These are phyloP conservation scores for Penicillium sp. DNA, from an alignment of 2,329 filamentous ascomycete genomes.

Conservation along the genomic window DNA sequence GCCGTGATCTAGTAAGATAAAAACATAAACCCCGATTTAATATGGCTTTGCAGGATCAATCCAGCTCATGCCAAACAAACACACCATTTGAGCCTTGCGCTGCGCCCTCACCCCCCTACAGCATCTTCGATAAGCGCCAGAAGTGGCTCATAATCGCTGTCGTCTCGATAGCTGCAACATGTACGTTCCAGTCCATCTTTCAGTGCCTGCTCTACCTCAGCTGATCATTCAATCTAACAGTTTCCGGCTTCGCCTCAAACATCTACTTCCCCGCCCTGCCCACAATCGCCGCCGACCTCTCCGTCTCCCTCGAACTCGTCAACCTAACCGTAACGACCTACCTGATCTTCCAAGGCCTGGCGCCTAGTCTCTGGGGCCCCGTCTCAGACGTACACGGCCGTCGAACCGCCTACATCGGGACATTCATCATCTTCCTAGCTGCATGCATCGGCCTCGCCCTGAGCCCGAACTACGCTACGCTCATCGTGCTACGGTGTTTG, in stretches of 20 bases:
- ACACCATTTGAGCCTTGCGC: neutral
- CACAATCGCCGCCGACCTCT: constrained; percentile 46
- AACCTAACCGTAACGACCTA: constrained; percentile 54
- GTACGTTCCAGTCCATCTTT: constrained; percentile 34
- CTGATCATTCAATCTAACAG: constrained; percentile 20
- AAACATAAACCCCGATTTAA: neutral
- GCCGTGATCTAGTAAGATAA: neutral
- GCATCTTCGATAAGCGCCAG: constrained; percentile 57
- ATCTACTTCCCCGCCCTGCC: constrained; percentile 55
- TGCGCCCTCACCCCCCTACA: constrained; percentile 43
- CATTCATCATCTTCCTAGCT: constrained; percentile 47
- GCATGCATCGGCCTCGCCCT: constrained; percentile 49
- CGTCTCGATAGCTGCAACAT: constrained; percentile 58
- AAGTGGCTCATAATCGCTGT: constrained; percentile 54
- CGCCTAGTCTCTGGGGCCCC: constrained; percentile 49
- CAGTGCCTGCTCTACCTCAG: neutral
- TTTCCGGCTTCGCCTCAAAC: constrained; percentile 51
- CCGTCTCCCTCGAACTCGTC: constrained; percentile 44
- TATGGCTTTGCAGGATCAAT: neutral
- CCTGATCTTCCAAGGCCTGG: constrained; percentile 51
- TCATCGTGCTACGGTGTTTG: constrained; percentile 48
- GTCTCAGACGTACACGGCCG: constrained; percentile 49
- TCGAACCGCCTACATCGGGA: constrained; percentile 44
- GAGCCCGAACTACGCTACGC: constrained; percentile 42
- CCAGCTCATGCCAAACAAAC: neutral